Evolutionary conservation across 768 basidiomycete species (phyloP).

Genomic region (Suillus ampliporus): DNA sequence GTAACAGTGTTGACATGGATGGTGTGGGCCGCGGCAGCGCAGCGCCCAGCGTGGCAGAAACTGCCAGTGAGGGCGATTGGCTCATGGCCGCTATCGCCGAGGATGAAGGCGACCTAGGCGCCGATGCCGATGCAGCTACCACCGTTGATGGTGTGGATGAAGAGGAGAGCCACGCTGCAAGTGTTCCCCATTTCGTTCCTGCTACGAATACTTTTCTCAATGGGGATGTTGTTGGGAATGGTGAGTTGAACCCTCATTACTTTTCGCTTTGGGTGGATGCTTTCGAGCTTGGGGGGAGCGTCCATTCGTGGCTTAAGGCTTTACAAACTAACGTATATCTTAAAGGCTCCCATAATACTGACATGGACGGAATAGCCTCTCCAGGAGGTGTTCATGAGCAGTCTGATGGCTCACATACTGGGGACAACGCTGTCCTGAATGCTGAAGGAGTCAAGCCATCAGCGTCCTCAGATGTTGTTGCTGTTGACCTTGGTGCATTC

Average conservation of each 20-base stretch:
- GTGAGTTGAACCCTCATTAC: conserved; percentile 54
- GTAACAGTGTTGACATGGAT: conserved; percentile 60
- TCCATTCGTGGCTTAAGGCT: conserved; percentile 46
- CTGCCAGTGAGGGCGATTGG: conserved; percentile 82
- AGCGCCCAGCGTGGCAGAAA: conserved; percentile 68
- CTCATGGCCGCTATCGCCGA: conserved; percentile 87
- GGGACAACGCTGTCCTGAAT: conserved; percentile 24
- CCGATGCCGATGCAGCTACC: conserved; percentile 57
- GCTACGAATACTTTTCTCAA: conserved; percentile 39
- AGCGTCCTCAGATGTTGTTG: conserved; percentile 26
- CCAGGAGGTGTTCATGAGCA: conserved; percentile 29
- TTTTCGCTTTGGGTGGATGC: conserved; percentile 51
- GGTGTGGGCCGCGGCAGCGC: conserved; percentile 63
- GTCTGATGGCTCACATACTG: conserved; percentile 23
- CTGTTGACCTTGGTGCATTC: conserved; percentile 19
- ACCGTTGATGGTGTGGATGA: conserved; percentile 51
- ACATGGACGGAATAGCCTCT: conserved; percentile 43
- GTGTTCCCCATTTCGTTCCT: conserved; percentile 42
- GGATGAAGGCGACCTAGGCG: conserved; percentile 61
- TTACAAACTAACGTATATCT: conserved; percentile 61
- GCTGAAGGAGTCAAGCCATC: conserved; percentile 32
- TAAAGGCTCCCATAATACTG: conserved; percentile 46
- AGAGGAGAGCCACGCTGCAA: conserved; percentile 47
- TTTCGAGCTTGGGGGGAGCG: conserved; percentile 48
- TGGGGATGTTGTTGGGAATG: conserved; percentile 45